Conservation (phyloP, 2,329 filamentous ascomycete genomes). For the Penicillium oxalicum region DNA sequence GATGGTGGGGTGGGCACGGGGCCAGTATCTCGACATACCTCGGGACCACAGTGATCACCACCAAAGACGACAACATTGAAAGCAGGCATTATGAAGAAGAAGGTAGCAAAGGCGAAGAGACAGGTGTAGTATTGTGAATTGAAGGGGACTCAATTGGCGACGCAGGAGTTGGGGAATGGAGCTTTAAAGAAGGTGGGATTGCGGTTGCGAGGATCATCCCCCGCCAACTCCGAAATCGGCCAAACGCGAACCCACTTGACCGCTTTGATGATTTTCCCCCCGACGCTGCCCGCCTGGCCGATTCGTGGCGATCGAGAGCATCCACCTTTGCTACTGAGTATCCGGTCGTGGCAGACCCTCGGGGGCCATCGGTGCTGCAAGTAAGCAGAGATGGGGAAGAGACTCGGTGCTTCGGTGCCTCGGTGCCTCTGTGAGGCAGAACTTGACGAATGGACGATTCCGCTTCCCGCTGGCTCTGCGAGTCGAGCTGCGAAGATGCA, state of each 20-base stretch:
- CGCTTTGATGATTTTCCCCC: not conserved
- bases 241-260: not conserved
- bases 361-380: no score
- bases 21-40: slow-evolving; percentile 50
- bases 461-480: no score
- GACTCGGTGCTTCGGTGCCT: no score
- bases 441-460: no score
- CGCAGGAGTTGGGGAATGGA: slow-evolving; percentile 5
- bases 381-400: no score
- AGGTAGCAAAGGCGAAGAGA: not conserved
- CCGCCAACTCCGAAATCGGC: slow-evolving; percentile 25
- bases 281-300: no score
- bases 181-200: slow-evolving; percentile 21
- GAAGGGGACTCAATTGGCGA: slow-evolving; percentile 12
- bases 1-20: not conserved
- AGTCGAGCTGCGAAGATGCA: no score
- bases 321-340: no score
- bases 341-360: no score
- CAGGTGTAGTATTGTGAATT: slow-evolving; percentile 6
- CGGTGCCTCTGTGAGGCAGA: no score
- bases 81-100: slow-evolving; percentile 52
- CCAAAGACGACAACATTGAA: slow-evolving; percentile 76
- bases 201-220: slow-evolving; percentile 18
- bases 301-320: no score
- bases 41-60: slow-evolving; percentile 79